These are phyloP conservation scores for Pseudogymnoascus sp. DNA, from an alignment of 2,329 filamentous ascomycete species.

Conservation along the genomic window DNA sequence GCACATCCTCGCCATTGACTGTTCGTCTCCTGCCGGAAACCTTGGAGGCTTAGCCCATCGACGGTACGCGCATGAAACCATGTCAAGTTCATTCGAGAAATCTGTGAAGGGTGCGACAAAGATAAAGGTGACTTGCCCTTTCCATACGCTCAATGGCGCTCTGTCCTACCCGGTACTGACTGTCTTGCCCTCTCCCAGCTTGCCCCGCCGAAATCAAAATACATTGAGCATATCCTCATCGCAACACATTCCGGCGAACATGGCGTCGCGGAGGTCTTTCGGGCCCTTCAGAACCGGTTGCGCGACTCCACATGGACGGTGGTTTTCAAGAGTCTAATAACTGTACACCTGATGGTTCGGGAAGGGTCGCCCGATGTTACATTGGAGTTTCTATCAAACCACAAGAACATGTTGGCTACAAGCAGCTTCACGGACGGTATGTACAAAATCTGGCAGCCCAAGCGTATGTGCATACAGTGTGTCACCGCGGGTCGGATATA, in stretches of 20 bases:
- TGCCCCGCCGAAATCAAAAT: conserved; percentile 96
- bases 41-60: conserved; percentile 4
- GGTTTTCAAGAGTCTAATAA: conserved; percentile 94
- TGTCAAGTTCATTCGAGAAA: conserved; percentile 94
- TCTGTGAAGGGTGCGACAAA: conserved; percentile 98
- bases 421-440: conserved; percentile 86
- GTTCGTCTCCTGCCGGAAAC: neutral
- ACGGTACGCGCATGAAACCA: conserved; percentile 29
- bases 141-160: neutral
- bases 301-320: conserved; percentile 99
- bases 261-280: conserved; percentile 91
- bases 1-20: conserved; percentile 2
- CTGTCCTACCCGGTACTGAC: neutral
- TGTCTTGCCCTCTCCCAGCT: conserved; percentile 45
- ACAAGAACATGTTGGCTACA: conserved; percentile 76
- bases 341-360: conserved; percentile 93
- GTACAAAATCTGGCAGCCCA: neutral
- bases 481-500: conserved; percentile 18
- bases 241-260: conserved; percentile 92
- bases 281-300: conserved; percentile 77
- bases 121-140: conserved; percentile 62
- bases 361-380: conserved; percentile 89
- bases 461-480: neutral
- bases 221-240: conserved; percentile 95
- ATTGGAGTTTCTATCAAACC: conserved; percentile 71